Evolutionary conservation across 169 alveolate genomes (phyloP).

Genomic region (Plasmodium sp.): DNA sequence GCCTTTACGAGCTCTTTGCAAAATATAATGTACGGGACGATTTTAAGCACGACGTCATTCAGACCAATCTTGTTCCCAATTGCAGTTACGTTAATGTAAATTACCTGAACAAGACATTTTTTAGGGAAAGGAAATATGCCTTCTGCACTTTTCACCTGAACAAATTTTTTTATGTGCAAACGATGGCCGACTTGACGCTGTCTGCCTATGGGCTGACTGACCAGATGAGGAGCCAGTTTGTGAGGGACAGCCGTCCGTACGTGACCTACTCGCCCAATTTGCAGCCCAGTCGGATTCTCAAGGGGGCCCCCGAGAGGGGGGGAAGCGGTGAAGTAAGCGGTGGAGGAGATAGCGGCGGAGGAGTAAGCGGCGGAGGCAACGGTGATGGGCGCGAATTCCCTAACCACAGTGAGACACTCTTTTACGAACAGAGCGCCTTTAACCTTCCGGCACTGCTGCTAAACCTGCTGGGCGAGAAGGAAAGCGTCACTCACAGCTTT

Average conservation of each 20-base stretch:
- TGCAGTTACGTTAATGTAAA: slow-evolving; percentile 7
- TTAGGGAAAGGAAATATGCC: slow-evolving; percentile 18
- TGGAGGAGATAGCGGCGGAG: background rate
- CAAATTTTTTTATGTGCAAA: slow-evolving; percentile 67
- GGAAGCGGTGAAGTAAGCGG: background rate
- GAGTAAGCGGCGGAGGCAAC: background rate
- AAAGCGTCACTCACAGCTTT: background rate
- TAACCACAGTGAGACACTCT: background rate
- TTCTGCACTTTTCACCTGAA: slow-evolving; percentile 20
- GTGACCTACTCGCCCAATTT: slow-evolving; percentile 36
- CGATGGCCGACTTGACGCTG: slow-evolving; percentile 22
- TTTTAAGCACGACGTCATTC: slow-evolving; percentile 20
- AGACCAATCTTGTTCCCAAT: background rate
- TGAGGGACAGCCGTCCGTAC: slow-evolving; percentile 57
- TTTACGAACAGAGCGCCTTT: background rate
- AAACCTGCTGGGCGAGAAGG: background rate
- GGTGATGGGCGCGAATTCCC: background rate
- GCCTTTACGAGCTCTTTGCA: background rate
- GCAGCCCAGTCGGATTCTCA: slow-evolving; percentile 25
- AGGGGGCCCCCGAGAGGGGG: background rate
- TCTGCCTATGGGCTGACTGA: slow-evolving; percentile 28
- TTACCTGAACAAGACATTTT: background rate
- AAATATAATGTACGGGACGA: slow-evolving; percentile 3
- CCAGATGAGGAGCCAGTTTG: slow-evolving; percentile 25
- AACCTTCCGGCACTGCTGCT: background rate